Base-by-base conservation (phyloP, 2,329 filamentous ascomycete genomes). In the Cladophialophora yegresii region DNA sequence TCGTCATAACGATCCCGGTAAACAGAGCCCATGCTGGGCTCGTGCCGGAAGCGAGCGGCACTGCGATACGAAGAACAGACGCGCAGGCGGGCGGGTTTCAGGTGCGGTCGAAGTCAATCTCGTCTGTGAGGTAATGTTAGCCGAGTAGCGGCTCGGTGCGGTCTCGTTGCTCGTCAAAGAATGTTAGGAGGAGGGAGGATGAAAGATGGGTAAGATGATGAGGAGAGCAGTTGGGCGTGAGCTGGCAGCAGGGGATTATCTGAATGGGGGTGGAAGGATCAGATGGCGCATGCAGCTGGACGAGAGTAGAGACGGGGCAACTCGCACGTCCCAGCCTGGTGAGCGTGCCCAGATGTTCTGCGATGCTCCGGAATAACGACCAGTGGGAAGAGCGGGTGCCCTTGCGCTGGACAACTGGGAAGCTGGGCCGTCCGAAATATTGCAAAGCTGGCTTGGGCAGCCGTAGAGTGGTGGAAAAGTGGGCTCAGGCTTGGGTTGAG, bases 1-100 rank as follows among this genome's bases (percentile, higher is more conserved):
- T 80, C 78, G 64, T 81, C 78, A 72, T 76, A 80, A 58, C 77
- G 75, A 28, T 75, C 75, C 57, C 77, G 72, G 55, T 79, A 70
- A 32, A 71, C 65, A 3, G 65, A 65, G 10, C 67, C 66, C 70
- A 71, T 71, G 45, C 32, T 63, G 65, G 50, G 33, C 60, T 47
- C 33, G 58, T 23, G 20, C 28, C 23, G 16, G 22, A 40, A 9
- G 45, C 30, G 33, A 6, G 13, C 3, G n/a, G 57, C 13, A 9
- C 2, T 36, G 33, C 33, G 12, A 45, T 16, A 6, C 10, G 47
- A 32, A 26, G 16, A 28, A 51, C 28, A 8, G 43, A 53, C 6
- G 45, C 20, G 45, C 47, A 53, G 47, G 45, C 32, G 32, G 22
- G 47, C 5, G 45, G 28, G 16, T 26, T 33, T 49, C 55, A 58